phyloP scores from a whole-genome alignment of 73 alveolate genomes.

The Paramecium bursaria region DNA sequence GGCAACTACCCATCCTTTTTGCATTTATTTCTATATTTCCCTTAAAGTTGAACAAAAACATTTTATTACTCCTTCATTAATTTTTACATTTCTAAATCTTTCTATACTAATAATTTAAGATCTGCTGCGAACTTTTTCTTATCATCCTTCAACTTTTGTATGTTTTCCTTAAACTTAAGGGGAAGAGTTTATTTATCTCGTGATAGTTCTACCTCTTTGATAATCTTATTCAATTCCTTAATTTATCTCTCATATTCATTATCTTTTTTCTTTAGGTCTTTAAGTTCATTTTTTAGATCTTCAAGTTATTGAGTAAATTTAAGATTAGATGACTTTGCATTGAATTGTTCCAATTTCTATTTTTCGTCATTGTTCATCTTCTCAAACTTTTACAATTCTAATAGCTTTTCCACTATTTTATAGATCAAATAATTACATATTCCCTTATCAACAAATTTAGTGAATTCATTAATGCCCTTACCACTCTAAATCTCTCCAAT shows the following conservation, averaged over 20 bases:
- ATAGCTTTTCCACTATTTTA: slow-evolving; percentile 2
- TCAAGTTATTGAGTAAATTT: neutral
- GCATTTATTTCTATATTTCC: no score
- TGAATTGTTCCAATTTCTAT: neutral
- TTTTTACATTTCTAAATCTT: no score
- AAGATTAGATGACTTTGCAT: slow-evolving; percentile 1
- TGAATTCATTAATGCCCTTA: neutral
- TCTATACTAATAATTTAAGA: no score
- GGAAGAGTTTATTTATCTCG: neutral
- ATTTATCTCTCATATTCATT: neutral
- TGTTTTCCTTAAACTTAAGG: slow-evolving; percentile 10
- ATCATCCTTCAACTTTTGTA: neutral
- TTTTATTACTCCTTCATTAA: no score
- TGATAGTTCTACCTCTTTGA: neutral
- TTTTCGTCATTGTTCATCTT: neutral
- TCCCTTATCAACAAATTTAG: neutral
- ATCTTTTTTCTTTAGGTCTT: neutral
- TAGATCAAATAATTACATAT: neutral
- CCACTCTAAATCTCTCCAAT: slow-evolving; percentile 7
- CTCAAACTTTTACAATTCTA: neutral
- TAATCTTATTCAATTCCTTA: neutral
- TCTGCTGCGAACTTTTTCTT: no score
- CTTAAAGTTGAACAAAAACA: no score
- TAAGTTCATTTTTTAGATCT: slow-evolving; percentile 1
- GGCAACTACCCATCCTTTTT: no score